These are phyloP conservation scores for Candida oleophila DNA, from an alignment of 805 yeast genomes.

Conservation along the genomic window DNA sequence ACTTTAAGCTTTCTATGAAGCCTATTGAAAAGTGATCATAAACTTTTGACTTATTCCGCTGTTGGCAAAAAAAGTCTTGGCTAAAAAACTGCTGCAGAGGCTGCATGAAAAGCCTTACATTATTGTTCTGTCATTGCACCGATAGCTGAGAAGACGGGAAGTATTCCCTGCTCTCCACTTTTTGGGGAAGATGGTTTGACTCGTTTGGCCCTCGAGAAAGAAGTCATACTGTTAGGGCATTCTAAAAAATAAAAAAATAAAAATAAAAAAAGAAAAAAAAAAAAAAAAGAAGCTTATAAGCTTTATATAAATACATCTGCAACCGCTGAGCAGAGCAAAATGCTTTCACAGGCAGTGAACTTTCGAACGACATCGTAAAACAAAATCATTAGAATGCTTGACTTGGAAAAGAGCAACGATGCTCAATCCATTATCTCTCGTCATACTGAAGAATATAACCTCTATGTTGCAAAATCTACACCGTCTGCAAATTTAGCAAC, in stretches of 20 bases:
- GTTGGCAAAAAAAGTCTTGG: not conserved
- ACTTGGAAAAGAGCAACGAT: slow-evolving; percentile 13
- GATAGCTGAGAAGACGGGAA: not conserved
- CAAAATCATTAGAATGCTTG: not conserved
- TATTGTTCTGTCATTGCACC: too few species aligned
- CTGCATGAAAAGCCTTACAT: not conserved
- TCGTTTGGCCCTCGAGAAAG: not conserved
- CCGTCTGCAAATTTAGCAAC: slow-evolving; percentile 35
- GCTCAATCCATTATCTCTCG: slow-evolving; percentile 34
- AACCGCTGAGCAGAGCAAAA: not conserved
- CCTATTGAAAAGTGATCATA: too few species aligned
- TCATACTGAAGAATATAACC: slow-evolving; percentile 49
- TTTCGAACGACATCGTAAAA: too few species aligned
- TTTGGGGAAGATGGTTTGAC: too few species aligned
- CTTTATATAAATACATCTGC: not conserved
- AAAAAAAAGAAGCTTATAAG: not conserved
- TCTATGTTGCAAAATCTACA: slow-evolving; percentile 44
- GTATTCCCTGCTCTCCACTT: not conserved
- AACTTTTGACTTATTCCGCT: too few species aligned
- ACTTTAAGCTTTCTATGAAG: too few species aligned
- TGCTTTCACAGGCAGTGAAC: not conserved
- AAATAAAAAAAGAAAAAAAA: not conserved
- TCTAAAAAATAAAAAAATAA: too few species aligned
- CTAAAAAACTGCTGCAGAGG: not conserved
- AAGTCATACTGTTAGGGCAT: not conserved